Base-by-base conservation (phyloP, 2,329 filamentous ascomycete genomes). In the Samsoniella hepiali region DNA sequence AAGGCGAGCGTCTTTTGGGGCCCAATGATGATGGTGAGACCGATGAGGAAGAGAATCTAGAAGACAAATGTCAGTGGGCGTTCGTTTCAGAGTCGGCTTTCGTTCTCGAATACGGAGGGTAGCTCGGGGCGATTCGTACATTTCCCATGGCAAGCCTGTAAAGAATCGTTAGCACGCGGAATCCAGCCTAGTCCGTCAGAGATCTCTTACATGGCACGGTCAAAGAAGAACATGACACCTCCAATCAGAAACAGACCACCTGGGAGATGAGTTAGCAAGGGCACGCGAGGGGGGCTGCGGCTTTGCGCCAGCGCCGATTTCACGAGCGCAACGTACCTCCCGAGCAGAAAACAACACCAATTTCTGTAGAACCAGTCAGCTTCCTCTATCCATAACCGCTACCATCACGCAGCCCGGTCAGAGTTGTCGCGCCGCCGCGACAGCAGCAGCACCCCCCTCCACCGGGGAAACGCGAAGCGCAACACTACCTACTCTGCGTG, bases 291-390 rank as follows among this genome's bases (percentile, higher is more conserved):
- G 31, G 42, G 34, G 38, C 27, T 51, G 34, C n/a, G 29, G 56
- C 63, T 50, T 67, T 71, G 66, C 69, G 68, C 67, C 69, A 54
- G 63, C 65, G 63, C 62, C 65, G 17, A 11, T 32, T 50, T 51
- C 29, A 38, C 36, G 47, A 31, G 58, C 36, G 61, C 61, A 69
- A 89, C 91, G 70, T 89, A 97, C 93, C 94, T 73, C 93, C 94
- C 73, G 92, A 95, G 84, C 95, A 98, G 82, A 99, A 99, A 75
- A 93, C 91, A 67, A 97, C 93, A 70, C 95, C 95, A 72, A 98
- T 90, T 79, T 99, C 95, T 98, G 72, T 70, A 56, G n/a, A 63
- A 42, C 3, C 64, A 62, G 72, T 80, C 64, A 80, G 76, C 67
- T 60, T 68, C 54, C 17, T 44, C 47, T 11, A 17, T 27, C 3